These are phyloP conservation scores for Eimeria necatrix DNA, from an alignment of 169 alveolate genomes.

Conservation along the genomic window DNA sequence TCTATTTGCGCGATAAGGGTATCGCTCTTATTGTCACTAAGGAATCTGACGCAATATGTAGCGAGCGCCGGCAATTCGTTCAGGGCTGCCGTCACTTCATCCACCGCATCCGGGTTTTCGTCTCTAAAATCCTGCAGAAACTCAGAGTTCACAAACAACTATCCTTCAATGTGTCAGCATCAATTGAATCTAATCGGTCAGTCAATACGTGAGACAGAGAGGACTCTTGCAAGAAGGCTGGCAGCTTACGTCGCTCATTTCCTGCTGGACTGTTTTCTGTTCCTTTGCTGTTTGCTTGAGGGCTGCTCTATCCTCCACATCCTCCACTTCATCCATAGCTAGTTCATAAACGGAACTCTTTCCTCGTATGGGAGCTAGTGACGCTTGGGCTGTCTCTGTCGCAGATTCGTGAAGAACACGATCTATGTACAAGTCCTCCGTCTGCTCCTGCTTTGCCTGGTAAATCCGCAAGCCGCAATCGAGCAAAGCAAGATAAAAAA, in stretches of 20 bases:
- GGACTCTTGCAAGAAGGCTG: background rate
- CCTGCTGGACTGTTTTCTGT: constrained; percentile 52
- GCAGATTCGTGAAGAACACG: constrained; percentile 74
- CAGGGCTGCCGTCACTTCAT: constrained; percentile 39
- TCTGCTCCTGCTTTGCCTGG: constrained; percentile 9
- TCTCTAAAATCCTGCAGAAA: constrained; percentile 58
- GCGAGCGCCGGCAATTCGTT: constrained; percentile 69
- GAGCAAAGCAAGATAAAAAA: background rate
- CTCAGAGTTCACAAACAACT: background rate
- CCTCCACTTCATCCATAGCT: constrained; percentile 70
- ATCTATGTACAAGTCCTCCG: constrained; percentile 70
- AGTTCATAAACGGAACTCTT: constrained; percentile 44
- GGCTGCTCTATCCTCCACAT: constrained; percentile 71
- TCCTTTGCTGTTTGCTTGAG: constrained; percentile 38
- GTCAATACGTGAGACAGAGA: no score
- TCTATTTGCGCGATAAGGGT: constrained; percentile 56
- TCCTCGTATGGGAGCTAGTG: constrained; percentile 41
- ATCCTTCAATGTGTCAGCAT: background rate
- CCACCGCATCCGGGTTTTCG: constrained; percentile 49
- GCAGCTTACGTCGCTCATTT: constrained; percentile 12
- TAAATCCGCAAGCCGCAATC: background rate
- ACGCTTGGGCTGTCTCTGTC: background rate
- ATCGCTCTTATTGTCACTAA: constrained; percentile 64
- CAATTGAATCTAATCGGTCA: background rate
- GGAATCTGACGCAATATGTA: constrained; percentile 67